These are phyloP conservation scores for Xanthoparmelia taractica DNA, from an alignment of 495 filamentous ascomycete species.

Conservation along the genomic window DNA sequence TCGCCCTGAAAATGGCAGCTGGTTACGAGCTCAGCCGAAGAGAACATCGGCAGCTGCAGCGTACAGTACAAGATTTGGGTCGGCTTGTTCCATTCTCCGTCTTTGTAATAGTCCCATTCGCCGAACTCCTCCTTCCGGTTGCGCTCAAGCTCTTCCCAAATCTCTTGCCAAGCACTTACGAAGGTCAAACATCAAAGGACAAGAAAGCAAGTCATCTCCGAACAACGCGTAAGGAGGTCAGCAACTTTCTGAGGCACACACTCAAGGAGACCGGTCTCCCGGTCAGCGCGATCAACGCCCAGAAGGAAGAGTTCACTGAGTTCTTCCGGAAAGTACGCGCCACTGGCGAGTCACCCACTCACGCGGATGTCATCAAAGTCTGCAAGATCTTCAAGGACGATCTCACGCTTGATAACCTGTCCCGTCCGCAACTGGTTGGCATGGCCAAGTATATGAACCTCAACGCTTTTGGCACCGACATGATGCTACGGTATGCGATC, in stretches of 20 bases:
- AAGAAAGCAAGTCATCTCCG: constrained; percentile 75
- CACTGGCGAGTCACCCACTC: constrained; percentile 81
- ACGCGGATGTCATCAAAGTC: constrained; percentile 91
- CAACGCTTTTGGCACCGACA: constrained; percentile 91
- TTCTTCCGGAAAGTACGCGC: constrained; percentile 96
- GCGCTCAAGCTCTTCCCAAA: constrained; percentile 95
- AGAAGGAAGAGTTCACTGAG: constrained; percentile 89
- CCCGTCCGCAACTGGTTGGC: constrained; percentile 86
- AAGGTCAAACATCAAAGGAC: constrained; percentile 82
- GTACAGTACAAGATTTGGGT: constrained; percentile 87
- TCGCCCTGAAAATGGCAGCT: constrained; percentile 94
- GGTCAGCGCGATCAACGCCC: constrained; percentile 73
- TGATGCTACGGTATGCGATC: constrained; percentile 95
- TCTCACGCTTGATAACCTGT: constrained; percentile 93
- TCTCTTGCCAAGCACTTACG: constrained; percentile 92
- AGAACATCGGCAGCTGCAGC: constrained; percentile 78
- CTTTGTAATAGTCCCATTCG: constrained; percentile 94
- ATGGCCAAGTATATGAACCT: constrained; percentile 99
- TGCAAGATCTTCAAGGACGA: constrained; percentile 99
- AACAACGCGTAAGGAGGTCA: constrained; percentile 87
- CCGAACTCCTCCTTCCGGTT: constrained; percentile 87
- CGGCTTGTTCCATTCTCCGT: constrained; percentile 94
- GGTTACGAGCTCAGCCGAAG: constrained; percentile 93
- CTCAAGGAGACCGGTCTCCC: constrained; percentile 89
- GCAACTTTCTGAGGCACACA: constrained; percentile 80